Base-by-base conservation (phyloP, 371 early-diverging fungal genomes). In the Rhizopus stolonifer region DNA sequence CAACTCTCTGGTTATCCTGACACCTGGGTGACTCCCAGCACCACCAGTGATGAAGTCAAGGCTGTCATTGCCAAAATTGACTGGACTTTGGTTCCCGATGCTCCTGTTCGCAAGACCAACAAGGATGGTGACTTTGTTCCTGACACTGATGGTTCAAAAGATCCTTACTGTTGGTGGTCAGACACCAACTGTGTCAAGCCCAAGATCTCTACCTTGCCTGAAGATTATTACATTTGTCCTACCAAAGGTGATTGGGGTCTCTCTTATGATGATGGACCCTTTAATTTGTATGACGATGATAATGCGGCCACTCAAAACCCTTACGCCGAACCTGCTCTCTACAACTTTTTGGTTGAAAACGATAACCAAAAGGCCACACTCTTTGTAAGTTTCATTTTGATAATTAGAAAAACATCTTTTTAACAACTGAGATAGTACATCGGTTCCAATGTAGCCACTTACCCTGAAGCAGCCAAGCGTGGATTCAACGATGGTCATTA, bases 271-370 rank as follows among this genome's bases (percentile, higher is more conserved):
- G 69, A 68, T 49, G 69, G 69, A 14, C 69, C 69, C 13, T 58
- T 64, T 15, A 70, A 71, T 14, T 32, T 36, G 11, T 43, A 39
- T 2, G 34, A 21, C 29, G 55, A 46, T 19, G 32, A 58, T 3
- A 11, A 46, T 34, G 43, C 53, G 6, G 26, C 34, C 9, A 50
- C 23, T 10, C 52, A 49, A 23, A 58, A 72, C 34, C 34, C 54
- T n/a, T 70, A 54, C n/a, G 67, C 72, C 18, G 74, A 73, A 52
- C 74, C 74, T 13, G 56, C 61, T 6, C 66, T 77, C 22, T 73
- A 73, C 46, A 67, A 73, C 18, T 71, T 47, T 46, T 54, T 77
- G 45, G 54, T 54, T 23, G 57, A 58, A 15, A 49, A 29, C 23
- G 56, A 65, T 14, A 56, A 52, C 29, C 53, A 56, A 42, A 68